Conservation (phyloP, 108 stramenopile genomes). For the Nitzschia putrida region DNA sequence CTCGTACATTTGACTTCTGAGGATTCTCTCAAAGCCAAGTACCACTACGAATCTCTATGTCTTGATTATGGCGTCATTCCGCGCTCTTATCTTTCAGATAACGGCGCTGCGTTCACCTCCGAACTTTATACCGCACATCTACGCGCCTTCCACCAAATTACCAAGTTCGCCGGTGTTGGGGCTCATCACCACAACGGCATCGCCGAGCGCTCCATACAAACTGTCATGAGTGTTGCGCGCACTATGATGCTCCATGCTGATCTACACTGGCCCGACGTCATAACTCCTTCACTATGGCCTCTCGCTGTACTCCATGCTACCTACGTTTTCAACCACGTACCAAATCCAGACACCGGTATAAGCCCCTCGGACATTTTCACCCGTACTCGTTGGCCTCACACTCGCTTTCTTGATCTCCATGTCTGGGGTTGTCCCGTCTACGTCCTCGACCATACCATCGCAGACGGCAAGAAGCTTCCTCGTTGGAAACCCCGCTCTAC, state of each 20-base stretch:
- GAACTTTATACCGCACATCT: slow-evolving; percentile 9
- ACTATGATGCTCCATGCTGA: slow-evolving; percentile 46
- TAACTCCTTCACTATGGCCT: slow-evolving; percentile 44
- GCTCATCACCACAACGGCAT: slow-evolving; percentile 47
- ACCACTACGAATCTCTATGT: slow-evolving; percentile 21
- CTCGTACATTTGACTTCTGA: slow-evolving; percentile 29
- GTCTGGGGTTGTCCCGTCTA: slow-evolving; percentile 50
- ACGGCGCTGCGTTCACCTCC: slow-evolving; percentile 25
- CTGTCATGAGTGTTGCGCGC: slow-evolving; percentile 31
- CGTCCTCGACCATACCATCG: slow-evolving; percentile 19
- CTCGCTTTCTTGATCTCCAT: slow-evolving; percentile 14
- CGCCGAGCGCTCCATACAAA: slow-evolving; percentile 45
- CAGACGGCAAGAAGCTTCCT: slow-evolving; percentile 38
- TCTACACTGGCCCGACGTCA: slow-evolving; percentile 41
- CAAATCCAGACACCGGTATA: slow-evolving; percentile 16
- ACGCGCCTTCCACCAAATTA: slow-evolving; percentile 11
- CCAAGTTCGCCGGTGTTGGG: slow-evolving; percentile 28
- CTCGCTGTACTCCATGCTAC: slow-evolving; percentile 51
- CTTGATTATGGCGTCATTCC: slow-evolving; percentile 13
- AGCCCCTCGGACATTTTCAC: slow-evolving; percentile 42
- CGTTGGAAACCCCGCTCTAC: slow-evolving; percentile 38
- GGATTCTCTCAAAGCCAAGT: slow-evolving; percentile 33
- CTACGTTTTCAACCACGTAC: slow-evolving; percentile 42
- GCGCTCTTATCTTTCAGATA: slow-evolving; percentile 27
- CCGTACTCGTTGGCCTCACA: slow-evolving; percentile 14